Conservation (phyloP, 2,329 filamentous ascomycete genomes). For the Cytospora chrysosperma region DNA sequence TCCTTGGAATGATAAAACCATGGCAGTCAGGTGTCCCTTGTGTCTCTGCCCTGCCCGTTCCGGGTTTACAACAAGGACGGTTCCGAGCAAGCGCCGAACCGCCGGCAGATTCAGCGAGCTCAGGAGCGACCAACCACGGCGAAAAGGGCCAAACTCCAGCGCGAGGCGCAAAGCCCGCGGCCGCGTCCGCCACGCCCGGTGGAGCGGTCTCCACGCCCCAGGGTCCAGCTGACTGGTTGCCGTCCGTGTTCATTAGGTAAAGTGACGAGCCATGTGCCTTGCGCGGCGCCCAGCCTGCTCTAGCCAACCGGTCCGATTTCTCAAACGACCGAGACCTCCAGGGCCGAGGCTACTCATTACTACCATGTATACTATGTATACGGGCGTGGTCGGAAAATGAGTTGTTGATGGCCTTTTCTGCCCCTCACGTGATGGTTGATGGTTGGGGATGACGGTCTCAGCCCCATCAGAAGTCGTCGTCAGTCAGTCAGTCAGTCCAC, state of each 20-base stretch:
- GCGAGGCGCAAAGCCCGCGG: neutral
- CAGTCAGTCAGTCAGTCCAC: too few relatives aligned
- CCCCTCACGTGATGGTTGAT: too few relatives aligned
- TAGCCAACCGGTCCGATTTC: neutral
- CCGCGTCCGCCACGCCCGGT: neutral
- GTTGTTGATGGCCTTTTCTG: neutral
- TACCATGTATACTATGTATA: too few relatives aligned
- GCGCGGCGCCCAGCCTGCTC: neutral
- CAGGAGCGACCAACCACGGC: neutral
- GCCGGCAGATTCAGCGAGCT: neutral
- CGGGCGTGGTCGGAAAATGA: neutral
- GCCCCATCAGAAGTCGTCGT: neutral
- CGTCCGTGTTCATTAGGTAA: neutral
- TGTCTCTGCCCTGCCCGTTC: neutral
- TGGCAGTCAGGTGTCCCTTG: neutral
- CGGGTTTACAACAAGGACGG: too few relatives aligned
- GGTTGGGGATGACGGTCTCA: neutral
- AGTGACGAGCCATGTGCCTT: neutral
- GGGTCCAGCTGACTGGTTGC: neutral
- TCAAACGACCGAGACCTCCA: neutral
- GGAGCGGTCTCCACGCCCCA: neutral
- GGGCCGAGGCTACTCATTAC: neutral
- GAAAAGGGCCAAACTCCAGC: too few relatives aligned
- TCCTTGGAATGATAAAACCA: too few relatives aligned
- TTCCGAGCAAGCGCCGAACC: too few relatives aligned